Evolutionary conservation across 352 stramenopile species (phyloP).

Genomic region (Stramenopiles sp.): DNA sequence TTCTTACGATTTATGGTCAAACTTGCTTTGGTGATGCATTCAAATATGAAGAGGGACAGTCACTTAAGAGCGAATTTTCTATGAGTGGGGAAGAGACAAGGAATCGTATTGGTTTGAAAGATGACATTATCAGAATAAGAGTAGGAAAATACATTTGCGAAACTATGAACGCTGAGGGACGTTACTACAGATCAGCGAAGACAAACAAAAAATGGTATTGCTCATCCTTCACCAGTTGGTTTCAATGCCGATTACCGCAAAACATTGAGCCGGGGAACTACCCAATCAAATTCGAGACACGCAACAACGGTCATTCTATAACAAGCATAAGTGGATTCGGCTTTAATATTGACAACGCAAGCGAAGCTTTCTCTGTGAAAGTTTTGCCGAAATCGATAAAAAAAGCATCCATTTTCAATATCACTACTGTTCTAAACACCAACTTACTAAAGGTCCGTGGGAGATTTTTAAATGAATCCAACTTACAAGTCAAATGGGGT

Average conservation of each 20-base stretch:
- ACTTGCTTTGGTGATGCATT: background rate
- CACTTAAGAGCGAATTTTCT: background rate
- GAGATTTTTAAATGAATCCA: background rate
- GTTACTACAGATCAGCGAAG: background rate
- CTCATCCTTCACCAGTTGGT: background rate
- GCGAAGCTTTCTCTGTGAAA: background rate
- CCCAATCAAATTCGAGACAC: background rate
- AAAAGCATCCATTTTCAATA: background rate
- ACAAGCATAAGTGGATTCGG: background rate
- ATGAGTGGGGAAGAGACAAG: background rate
- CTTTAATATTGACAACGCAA: background rate
- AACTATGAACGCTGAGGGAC: background rate
- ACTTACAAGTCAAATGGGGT: background rate
- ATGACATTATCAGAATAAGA: background rate
- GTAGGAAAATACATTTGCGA: background rate
- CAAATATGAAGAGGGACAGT: background rate
- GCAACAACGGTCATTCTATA: background rate
- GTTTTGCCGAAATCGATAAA: background rate
- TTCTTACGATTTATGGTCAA: background rate
- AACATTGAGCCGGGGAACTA: background rate
- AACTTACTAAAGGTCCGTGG: background rate
- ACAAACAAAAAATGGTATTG: background rate
- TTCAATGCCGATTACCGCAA: background rate
- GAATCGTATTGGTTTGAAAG: background rate
- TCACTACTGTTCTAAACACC: background rate